Conservation (phyloP, 2,329 filamentous ascomycete genomes). For the Zymoseptoria tritici region DNA sequence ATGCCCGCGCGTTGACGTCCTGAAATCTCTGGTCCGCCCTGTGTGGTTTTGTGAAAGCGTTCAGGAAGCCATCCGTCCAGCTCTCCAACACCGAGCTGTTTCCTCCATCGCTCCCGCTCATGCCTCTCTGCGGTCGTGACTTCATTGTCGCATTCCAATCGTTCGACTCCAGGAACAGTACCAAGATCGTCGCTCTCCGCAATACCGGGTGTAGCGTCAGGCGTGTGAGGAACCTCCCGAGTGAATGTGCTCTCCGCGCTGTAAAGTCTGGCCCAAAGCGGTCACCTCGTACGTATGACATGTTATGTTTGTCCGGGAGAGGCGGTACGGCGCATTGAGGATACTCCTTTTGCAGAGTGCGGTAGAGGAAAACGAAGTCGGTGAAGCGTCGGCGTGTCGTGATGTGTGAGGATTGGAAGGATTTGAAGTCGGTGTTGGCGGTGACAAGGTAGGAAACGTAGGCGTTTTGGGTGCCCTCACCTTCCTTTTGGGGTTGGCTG, state of each 20-base stretch:
- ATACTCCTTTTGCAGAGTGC: slow-evolving; percentile 78
- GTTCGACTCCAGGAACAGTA: slow-evolving; percentile 81
- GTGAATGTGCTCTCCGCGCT: slow-evolving; percentile 73
- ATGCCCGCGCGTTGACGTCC: slow-evolving; percentile 83
- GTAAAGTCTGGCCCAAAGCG: slow-evolving; percentile 93
- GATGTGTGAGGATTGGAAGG: slow-evolving; percentile 76
- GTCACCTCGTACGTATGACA: slow-evolving; percentile 96
- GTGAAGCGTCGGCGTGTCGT: slow-evolving; percentile 86
- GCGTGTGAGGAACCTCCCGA: slow-evolving; percentile 83
- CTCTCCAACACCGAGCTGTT: slow-evolving; percentile 79
- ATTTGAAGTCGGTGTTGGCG: slow-evolving; percentile 86
- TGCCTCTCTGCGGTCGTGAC: slow-evolving; percentile 59
- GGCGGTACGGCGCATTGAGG: slow-evolving; percentile 89
- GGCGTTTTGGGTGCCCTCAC: slow-evolving; percentile 90
- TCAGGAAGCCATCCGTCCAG: slow-evolving; percentile 92
- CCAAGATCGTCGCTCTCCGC: slow-evolving; percentile 71
- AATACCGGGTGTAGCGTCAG: slow-evolving; percentile 83
- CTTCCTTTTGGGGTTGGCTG: slow-evolving; percentile 80
- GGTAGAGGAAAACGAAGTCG: slow-evolving; percentile 95
- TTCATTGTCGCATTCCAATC: slow-evolving; percentile 98
- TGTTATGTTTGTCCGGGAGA: slow-evolving; percentile 95
- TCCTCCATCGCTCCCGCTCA: slow-evolving; percentile 35
- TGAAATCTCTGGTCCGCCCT: slow-evolving; percentile 92
- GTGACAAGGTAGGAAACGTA: slow-evolving; percentile 95
- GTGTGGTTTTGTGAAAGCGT: slow-evolving; percentile 93